Percentiles rank a stretch among this genome's conserved stretches.
These are phyloP conservation scores for Thraustochytrium sp. DNA, from an alignment of 352 stramenopile genomes.

Conservation along the genomic window DNA sequence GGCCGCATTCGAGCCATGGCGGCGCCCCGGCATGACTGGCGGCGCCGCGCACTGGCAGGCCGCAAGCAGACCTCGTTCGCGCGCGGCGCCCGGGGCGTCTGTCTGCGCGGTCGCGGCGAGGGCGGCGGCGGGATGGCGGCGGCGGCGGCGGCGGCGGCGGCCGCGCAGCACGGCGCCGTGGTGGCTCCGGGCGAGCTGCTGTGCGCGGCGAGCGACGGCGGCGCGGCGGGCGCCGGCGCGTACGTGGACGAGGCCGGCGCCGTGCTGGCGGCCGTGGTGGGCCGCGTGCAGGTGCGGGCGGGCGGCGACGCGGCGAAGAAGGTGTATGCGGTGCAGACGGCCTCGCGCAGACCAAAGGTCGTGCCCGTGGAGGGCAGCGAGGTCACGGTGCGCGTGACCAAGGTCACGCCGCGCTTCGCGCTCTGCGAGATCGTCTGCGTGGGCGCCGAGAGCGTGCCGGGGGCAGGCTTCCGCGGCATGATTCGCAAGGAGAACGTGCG, in stretches of 20 bases:
- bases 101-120: no score
- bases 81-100: no score
- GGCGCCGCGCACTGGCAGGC: no score
- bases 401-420: conserved; percentile 31
- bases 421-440: conserved; percentile 9
- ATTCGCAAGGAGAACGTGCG: conserved; percentile 53
- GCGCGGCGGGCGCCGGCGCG: not conserved
- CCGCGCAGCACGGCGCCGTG: not conserved
- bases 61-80: no score
- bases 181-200: not conserved
- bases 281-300: not conserved
- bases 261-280: not conserved
- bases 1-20: no score
- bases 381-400: conserved; percentile 19
- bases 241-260: not conserved
- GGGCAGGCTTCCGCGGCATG: conserved; percentile 45
- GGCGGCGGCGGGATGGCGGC: no score
- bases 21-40: no score
- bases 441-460: not conserved
- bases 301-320: not conserved
- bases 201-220: not conserved
- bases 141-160: not conserved
- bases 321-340: not conserved
- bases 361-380: conserved; percentile 3
- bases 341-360: not conserved